Evolutionary conservation across 1,139 yeast genomes (phyloP).

Genomic region (Magnusiomyces tetraspermus): DNA sequence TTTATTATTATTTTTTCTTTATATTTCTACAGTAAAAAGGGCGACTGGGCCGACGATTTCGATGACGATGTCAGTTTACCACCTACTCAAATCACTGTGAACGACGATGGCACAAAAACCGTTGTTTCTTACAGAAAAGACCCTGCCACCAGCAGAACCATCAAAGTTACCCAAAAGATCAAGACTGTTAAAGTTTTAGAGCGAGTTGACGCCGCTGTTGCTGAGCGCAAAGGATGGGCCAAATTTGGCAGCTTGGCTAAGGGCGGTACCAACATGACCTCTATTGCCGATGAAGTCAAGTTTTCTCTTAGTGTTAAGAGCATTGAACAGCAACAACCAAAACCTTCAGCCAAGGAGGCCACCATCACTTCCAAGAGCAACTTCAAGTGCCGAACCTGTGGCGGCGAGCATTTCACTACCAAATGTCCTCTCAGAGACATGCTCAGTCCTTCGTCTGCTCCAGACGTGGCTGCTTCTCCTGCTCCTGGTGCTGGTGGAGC

Average conservation of each 20-base stretch:
- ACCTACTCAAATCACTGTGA: conserved; percentile 57
- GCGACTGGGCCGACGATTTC: conserved; percentile 25
- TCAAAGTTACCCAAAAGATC: conserved; percentile 78
- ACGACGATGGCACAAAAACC: conserved; percentile 84
- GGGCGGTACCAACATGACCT: conserved; percentile 64
- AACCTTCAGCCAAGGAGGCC: conserved; percentile 48
- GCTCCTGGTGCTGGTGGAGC: conserved; percentile 23
- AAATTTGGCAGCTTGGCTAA: conserved; percentile 61
- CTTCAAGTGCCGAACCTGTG: conserved; percentile 74
- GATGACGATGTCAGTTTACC: conserved; percentile 24
- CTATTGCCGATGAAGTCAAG: conserved; percentile 69
- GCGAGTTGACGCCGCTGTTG: conserved; percentile 47
- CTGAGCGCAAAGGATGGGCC: conserved; percentile 37
- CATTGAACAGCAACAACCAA: conserved; percentile 27
- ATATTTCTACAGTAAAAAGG: no score
- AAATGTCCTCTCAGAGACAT: conserved; percentile 96
- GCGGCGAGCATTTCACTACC: conserved; percentile 87
- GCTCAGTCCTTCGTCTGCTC: conserved; percentile 35
- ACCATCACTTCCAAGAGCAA: conserved; percentile 39
- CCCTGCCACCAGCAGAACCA: conserved; percentile 74
- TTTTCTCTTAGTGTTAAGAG: conserved; percentile 26
- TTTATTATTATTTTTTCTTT: no score
- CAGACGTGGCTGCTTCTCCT: conserved; percentile 19
- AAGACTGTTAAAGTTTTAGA: conserved; percentile 70
- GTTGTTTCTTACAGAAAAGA: conserved; percentile 60